Conservation (phyloP, 371 early-diverging fungal genomes). For the Globomyces sp. region DNA sequence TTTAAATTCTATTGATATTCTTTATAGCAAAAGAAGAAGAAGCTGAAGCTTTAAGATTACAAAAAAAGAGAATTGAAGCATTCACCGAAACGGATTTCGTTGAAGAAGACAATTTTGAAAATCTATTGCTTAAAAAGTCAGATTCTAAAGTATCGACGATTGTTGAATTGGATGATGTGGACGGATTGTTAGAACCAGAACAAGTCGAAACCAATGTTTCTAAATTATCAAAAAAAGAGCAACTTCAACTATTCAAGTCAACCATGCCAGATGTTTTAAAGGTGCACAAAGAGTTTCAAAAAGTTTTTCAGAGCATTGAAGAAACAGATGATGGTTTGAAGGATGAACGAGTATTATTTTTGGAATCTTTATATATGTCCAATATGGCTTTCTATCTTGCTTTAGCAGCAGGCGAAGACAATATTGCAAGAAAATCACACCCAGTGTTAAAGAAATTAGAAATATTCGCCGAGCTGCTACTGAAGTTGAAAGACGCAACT, state of each 20-base stretch:
- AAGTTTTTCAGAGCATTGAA: constrained; percentile 15
- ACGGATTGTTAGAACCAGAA: constrained; percentile 23
- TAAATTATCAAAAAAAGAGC: constrained; percentile 65
- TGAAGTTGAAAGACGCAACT: constrained; percentile 10
- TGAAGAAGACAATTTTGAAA: constrained; percentile 58
- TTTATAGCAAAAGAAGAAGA: constrained; percentile 75
- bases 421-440: constrained; percentile 24
- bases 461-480: constrained; percentile 29
- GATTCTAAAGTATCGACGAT: too few species aligned
- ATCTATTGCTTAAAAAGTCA: constrained; percentile 10
- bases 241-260: constrained; percentile 67
- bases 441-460: constrained; percentile 35
- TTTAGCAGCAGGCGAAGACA: constrained; percentile 15
- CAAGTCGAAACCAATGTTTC: constrained; percentile 29
- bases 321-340: not conserved
- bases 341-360: not conserved
- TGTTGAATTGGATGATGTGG: not conserved
- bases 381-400: constrained; percentile 10
- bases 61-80: constrained; percentile 69
- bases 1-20: not conserved
- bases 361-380: constrained; percentile 7
- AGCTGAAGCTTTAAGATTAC: constrained; percentile 84
- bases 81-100: constrained; percentile 91
- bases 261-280: constrained; percentile 83
- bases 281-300: constrained; percentile 71